Conservation (phyloP, 2,329 filamentous ascomycete genomes). For the Pseudogymnoascus verrucosus region DNA sequence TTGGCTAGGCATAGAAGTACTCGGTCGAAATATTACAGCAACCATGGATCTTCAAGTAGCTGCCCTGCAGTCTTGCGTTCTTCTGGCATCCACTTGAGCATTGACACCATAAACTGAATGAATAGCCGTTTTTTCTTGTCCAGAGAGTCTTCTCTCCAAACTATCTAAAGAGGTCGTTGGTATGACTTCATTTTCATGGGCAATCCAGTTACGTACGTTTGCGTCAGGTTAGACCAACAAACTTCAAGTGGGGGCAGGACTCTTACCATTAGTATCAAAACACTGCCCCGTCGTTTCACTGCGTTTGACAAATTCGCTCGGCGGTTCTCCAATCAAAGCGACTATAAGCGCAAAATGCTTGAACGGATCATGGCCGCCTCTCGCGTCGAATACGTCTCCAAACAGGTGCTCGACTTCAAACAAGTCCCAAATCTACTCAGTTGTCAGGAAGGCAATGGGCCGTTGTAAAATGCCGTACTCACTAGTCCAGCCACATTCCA, state of each 20-base stretch:
- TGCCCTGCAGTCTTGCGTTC: slow-evolving; percentile 25
- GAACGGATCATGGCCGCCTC: slow-evolving; percentile 27
- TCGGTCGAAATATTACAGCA: background rate
- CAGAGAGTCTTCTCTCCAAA: slow-evolving; percentile 12
- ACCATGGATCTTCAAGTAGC: slow-evolving; percentile 23
- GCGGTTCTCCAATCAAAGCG: slow-evolving; percentile 33
- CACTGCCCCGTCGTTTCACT: background rate
- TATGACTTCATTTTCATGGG: background rate
- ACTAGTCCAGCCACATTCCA: slow-evolving; percentile 23
- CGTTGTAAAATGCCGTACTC: slow-evolving; percentile 3
- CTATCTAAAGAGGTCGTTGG: background rate
- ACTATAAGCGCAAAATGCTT: slow-evolving; percentile 36
- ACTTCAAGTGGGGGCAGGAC: background rate
- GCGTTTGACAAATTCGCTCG: slow-evolving; percentile 22
- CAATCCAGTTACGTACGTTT: background rate
- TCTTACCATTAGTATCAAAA: background rate
- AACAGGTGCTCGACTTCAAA: slow-evolving; percentile 14
- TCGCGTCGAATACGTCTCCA: slow-evolving; percentile 3
- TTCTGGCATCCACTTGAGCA: slow-evolving; percentile 28
- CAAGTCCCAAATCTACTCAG: slow-evolving; percentile 12
- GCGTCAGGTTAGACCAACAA: background rate
- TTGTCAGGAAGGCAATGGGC: background rate
- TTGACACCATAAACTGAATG: slow-evolving; percentile 24
- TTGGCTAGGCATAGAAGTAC: background rate
- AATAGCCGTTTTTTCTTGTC: slow-evolving; percentile 26